Conservation (phyloP, 176 grass and related monocot genomes). For the Poa annua region DNA sequence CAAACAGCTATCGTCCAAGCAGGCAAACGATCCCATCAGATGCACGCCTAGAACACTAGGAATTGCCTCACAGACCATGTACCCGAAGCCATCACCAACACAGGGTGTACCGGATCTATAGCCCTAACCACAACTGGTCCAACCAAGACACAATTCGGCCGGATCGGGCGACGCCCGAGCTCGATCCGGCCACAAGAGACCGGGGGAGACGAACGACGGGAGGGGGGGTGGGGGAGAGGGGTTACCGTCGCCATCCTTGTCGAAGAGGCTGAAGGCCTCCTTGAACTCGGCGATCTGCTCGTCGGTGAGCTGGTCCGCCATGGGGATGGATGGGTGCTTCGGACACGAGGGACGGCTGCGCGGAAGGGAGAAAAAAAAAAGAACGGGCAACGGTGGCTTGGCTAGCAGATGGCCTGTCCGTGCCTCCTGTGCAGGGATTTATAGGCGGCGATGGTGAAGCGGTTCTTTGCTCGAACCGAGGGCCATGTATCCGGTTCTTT, state of each 20-base stretch:
- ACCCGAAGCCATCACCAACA: not conserved
- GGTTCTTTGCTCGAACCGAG: conserved; percentile 6
- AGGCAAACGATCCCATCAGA: not conserved
- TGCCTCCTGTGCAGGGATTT: conserved; percentile 16
- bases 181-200: conserved; percentile 32
- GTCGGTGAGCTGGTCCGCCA: conserved; percentile 90
- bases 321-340: conserved; percentile 22
- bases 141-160: not conserved
- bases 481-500: conserved; percentile 40
- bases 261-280: conserved; percentile 98
- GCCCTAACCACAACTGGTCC: not conserved
- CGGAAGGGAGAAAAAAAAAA: conserved; percentile 19
- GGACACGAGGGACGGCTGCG: conserved; percentile 3
- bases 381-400: not conserved
- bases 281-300: conserved; percentile 96
- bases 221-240: not conserved
- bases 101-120: conserved; percentile 29
- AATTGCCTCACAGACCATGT: not conserved
- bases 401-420: not conserved
- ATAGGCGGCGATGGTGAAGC: conserved; percentile 14
- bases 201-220: not conserved
- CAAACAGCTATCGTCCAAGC: not conserved
- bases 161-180: conserved; percentile 18
- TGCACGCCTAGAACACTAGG: not conserved
- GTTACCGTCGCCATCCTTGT: conserved; percentile 94